Conservation (phyloP, 441 rosid species). For the Euphorbia schlechtendalii region DNA sequence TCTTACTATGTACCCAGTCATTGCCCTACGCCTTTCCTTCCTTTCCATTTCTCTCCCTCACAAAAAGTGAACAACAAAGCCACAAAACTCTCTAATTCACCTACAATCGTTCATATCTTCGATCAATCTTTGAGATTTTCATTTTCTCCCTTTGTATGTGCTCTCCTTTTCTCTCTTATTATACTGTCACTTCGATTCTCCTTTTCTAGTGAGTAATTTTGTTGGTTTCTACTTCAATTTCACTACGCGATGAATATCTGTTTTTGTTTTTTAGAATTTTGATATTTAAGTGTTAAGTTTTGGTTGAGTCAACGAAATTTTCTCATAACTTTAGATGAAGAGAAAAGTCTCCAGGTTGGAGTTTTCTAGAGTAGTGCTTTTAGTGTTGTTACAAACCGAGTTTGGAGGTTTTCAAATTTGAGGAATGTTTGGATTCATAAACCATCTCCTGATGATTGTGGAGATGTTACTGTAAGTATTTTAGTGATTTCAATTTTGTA, state of each 20-base stretch:
- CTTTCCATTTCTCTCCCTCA: not conserved
- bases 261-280: not conserved
- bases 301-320: not conserved
- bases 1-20: not conserved
- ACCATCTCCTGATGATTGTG: not conserved
- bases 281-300: not conserved
- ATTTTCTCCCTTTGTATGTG: not conserved
- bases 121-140: constrained; percentile 3
- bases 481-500: constrained; percentile 1
- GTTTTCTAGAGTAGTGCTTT: not conserved
- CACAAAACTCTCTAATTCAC: not conserved
- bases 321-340: not conserved
- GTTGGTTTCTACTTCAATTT: too few species aligned
- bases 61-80: not conserved
- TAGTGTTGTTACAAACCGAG: not conserved
- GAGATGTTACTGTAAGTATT: not conserved
- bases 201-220: too few species aligned
- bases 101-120: not conserved
- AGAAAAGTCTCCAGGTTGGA: not conserved
- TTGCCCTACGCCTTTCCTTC: constrained; percentile 18
- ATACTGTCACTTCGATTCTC: not conserved
- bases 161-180: not conserved
- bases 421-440: not conserved
- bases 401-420: not conserved
- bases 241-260: too few species aligned